Conservation (phyloP, 192 early-diverging fungal genomes). For the Helicostylum pulchrum region DNA sequence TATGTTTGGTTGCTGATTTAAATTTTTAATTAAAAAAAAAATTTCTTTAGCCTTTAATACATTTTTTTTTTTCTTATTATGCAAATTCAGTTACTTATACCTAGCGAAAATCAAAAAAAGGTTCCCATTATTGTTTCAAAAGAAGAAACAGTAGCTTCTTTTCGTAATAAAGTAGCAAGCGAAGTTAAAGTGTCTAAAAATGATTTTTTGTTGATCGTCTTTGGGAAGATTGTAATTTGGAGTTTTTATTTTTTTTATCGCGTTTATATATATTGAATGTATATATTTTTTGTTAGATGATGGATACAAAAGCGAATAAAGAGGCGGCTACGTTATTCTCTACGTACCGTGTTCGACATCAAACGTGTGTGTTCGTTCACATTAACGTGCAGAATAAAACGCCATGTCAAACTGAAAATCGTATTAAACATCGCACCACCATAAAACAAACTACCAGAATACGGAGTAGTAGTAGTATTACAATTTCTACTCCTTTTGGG, state of each 20-base stretch:
- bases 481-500: neutral
- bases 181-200: neutral
- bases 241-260: neutral
- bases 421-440: too few relatives aligned
- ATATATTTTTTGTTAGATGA: neutral
- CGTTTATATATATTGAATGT: neutral
- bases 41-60: neutral
- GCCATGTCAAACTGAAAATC: neutral
- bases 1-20: constrained; percentile 24
- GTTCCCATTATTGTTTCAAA: neutral
- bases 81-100: constrained; percentile 4
- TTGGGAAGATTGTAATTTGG: constrained; percentile 19
- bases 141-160: constrained; percentile 7
- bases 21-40: neutral
- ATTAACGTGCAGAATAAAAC: neutral
- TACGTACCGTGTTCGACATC: neutral
- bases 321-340: constrained; percentile 4
- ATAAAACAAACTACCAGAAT: neutral
- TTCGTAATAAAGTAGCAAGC: constrained; percentile 7
- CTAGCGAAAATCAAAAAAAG: neutral
- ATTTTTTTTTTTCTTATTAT: neutral
- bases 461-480: too few relatives aligned
- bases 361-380: constrained; percentile 2
- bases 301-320: constrained; percentile 10
- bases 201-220: constrained; percentile 4